Conservation (phyloP, 176 grass and related monocot genomes). For the Raddia distichophylla region DNA sequence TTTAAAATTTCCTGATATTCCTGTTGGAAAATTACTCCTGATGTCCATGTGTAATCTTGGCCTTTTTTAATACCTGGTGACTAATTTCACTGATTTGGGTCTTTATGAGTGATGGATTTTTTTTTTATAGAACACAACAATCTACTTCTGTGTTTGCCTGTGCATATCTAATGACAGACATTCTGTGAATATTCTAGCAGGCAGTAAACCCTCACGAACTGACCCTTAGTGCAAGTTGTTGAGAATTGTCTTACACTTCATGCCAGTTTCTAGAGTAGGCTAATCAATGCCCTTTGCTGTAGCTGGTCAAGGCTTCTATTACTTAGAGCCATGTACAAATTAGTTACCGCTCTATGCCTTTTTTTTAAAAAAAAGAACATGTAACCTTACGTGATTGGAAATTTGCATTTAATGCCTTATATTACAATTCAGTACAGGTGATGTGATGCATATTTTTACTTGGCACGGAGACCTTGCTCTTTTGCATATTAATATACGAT, state of each 20-base stretch:
- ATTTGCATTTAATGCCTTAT: constrained; percentile 33
- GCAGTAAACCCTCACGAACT: background rate
- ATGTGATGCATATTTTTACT: constrained; percentile 27
- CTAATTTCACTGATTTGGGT: constrained; percentile 2
- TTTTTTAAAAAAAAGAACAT: constrained; percentile 10
- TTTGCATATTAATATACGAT: constrained; percentile 20
- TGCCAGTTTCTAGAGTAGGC: constrained; percentile 16
- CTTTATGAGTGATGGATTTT: background rate
- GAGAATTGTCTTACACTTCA: constrained; percentile 20
- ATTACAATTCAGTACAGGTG: constrained; percentile 15
- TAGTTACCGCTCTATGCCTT: background rate
- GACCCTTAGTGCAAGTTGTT: background rate
- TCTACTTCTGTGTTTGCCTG: constrained; percentile 23
- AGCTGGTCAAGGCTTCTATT: constrained; percentile 20
- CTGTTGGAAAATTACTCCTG: background rate
- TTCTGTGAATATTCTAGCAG: constrained; percentile 3
- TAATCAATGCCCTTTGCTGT: constrained; percentile 13
- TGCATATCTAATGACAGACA: constrained; percentile 1
- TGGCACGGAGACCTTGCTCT: constrained; percentile 3
- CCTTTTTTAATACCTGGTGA: background rate
- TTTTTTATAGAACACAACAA: background rate
- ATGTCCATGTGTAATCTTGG: background rate
- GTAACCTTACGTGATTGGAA: constrained; percentile 18
- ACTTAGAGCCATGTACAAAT: background rate
- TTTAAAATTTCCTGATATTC: background rate